A percentile compares a stretch with the other conserved stretches of the same genome.
These are phyloP conservation scores for Sugiyamaella marilandica DNA, from an alignment of 805 yeast genomes.

Conservation along the genomic window DNA sequence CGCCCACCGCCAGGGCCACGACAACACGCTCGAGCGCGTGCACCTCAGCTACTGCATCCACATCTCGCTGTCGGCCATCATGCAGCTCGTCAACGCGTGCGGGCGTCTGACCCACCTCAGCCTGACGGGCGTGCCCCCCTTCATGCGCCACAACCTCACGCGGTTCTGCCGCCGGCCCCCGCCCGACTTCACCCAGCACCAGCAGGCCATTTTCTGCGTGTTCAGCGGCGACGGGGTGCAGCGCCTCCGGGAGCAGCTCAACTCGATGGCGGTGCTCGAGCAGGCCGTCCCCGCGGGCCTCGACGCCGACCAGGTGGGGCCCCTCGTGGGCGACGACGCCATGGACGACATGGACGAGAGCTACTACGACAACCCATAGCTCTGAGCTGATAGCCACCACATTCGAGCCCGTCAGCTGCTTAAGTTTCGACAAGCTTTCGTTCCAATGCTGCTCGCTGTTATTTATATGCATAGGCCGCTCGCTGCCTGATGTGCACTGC, in stretches of 20 bases:
- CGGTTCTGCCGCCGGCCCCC: slow-evolving; percentile 90
- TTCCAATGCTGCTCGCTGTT: too few relatives aligned
- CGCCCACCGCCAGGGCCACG: slow-evolving; percentile 57
- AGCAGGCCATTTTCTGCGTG: slow-evolving; percentile 82
- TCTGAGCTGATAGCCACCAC: too few relatives aligned
- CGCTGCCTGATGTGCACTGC: background rate
- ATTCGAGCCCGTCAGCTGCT: too few relatives aligned
- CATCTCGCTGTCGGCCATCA: slow-evolving; percentile 73
- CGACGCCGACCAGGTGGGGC: background rate
- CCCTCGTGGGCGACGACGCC: background rate
- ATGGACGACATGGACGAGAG: background rate
- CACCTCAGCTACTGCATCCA: slow-evolving; percentile 89
- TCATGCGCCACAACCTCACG: slow-evolving; percentile 78
- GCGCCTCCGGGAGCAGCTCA: slow-evolving; percentile 65
- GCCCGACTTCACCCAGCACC: slow-evolving; percentile 81
- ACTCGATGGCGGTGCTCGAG: slow-evolving; percentile 17
- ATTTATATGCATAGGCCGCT: background rate
- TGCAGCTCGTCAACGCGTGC: slow-evolving; percentile 67
- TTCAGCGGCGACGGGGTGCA: slow-evolving; percentile 87
- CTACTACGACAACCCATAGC: slow-evolving; percentile 1
- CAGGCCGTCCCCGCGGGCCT: background rate
- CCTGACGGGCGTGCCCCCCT: slow-evolving; percentile 87
- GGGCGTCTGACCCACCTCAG: slow-evolving; percentile 86
- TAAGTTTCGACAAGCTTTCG: too few relatives aligned
- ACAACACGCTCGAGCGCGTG: slow-evolving; percentile 83